Evolutionary conservation across 2,329 filamentous ascomycete genomes (phyloP).

Genomic region (Aureobasidium leucospermi): DNA sequence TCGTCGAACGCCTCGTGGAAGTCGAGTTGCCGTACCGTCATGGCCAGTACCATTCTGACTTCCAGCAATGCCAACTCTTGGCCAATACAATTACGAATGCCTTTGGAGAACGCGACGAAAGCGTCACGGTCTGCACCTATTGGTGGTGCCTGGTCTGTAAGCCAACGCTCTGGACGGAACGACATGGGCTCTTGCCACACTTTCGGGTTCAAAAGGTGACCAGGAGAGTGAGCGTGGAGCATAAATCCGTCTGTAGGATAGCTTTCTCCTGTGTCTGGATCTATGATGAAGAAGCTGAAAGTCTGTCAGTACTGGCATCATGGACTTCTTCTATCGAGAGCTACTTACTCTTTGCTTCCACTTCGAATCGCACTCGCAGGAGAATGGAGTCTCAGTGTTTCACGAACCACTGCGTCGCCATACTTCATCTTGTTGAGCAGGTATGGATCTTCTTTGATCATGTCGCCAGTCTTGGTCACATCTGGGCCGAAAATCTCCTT

Average conservation of each 20-base stretch:
- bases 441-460: slow-evolving; percentile 36
- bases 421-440: slow-evolving; percentile 46
- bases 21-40: slow-evolving; percentile 45
- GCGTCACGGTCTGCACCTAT: background rate
- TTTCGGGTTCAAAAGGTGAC: slow-evolving; percentile 29
- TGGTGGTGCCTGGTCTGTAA: slow-evolving; percentile 17
- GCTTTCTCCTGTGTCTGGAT: slow-evolving; percentile 36
- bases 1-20: slow-evolving; percentile 35
- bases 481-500: slow-evolving; percentile 43
- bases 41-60: slow-evolving; percentile 43
- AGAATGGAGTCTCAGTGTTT: slow-evolving; percentile 47
- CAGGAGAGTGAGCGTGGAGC: slow-evolving; percentile 34
- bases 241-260: slow-evolving; percentile 39
- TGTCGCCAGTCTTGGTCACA: slow-evolving; percentile 29
- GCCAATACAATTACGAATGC: slow-evolving; percentile 50
- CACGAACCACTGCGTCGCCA: slow-evolving; percentile 46
- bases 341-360: slow-evolving; percentile 19
- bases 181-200: slow-evolving; percentile 36
- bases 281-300: slow-evolving; percentile 31
- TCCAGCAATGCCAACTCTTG: slow-evolving; percentile 50
- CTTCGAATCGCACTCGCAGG: slow-evolving; percentile 39
- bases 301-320: background rate
- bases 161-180: slow-evolving; percentile 45
- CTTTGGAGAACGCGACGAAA: slow-evolving; percentile 22
- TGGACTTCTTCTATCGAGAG: too few species aligned